Base-by-base conservation (phyloP, 148 eudicot genomes). In the Mesembryanthemum crystallinum region DNA sequence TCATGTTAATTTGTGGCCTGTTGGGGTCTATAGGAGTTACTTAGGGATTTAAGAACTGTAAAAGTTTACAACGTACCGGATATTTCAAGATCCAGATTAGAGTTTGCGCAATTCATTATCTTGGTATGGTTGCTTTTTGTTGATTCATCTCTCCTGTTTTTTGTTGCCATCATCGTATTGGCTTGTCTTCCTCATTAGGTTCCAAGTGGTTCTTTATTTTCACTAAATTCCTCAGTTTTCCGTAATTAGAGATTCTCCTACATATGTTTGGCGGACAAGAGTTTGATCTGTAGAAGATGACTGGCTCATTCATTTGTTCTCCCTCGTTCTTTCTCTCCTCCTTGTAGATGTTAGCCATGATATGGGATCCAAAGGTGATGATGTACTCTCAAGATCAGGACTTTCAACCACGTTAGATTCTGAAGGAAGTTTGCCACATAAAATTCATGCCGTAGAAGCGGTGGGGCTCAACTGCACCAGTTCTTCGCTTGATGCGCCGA, bases 281-380 rank as follows among this genome's bases (percentile, higher is more conserved):
- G 62, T 54, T 76, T 77, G 58, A 28, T 78, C 42, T 73, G 33
- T 64, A 24, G 57, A 59, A 73, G 59, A 62, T 81, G 77, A 77
- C 61, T 57, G 75, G 71, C 63, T 59, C 79, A 71, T 75, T 78
- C 75, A 37, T 72, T 80, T 67, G 57, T 77, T 82, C 24, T 74
- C 69, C 66, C 30, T 78, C 29, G 66, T 79, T 75, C 78, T 81
- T 64, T 73, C 27, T 84, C 68, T 81, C 75, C 81, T 79, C 68
- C 77, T 27, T 88, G 89, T 89, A 91, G 97, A 88, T 86, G 77
- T 57, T 77, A 78, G 81, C 76, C 80, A 73, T 72, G 81, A 37
- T 52, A 28, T 74, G 77, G 85, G 82, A 73, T 65, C 80, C 29
- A 73, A 80, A 37, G 75, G 69, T 58, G 75, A 57, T 39, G 83